These are phyloP conservation scores for Neocatenulostroma microsporum DNA, from an alignment of 2,329 filamentous ascomycete species.

Conservation along the genomic window DNA sequence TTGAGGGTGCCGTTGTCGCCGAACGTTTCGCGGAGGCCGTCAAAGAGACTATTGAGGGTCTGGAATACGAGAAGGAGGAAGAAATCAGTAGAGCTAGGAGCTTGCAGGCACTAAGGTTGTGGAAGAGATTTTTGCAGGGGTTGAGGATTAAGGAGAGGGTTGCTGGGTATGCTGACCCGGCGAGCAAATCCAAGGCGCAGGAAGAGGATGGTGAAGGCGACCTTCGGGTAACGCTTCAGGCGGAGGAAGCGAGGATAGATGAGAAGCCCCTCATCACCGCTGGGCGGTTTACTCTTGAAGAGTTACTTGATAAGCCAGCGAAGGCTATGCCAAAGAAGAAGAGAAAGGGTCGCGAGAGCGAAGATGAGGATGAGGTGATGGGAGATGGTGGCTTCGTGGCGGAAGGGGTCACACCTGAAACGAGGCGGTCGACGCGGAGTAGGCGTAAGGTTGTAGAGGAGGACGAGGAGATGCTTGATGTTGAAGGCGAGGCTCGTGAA, in stretches of 20 bases:
- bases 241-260: constrained; percentile 28
- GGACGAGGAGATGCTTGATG: constrained; percentile 7
- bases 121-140: constrained; percentile 54
- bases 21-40: constrained; percentile 65
- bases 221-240: constrained; percentile 8
- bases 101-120: constrained; percentile 45
- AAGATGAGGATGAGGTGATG: constrained; percentile 9
- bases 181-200: constrained; percentile 12
- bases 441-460: constrained; percentile 6
- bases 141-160: constrained; percentile 66
- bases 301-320: constrained; percentile 4
- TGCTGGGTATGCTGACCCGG: constrained; percentile 43
- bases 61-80: constrained; percentile 59
- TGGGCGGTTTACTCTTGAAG: constrained; percentile 12
- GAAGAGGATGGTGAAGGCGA: constrained; percentile 11
- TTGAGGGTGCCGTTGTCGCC: constrained; percentile 71
- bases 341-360: constrained; percentile 5
- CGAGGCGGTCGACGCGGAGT: not conserved
- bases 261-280: constrained; percentile 28
- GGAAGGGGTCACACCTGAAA: not conserved
- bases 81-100: constrained; percentile 51
- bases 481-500: constrained; percentile 1
- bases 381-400: constrained; percentile 1
- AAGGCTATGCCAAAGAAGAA: constrained; percentile 2
- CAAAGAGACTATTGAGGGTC: constrained; percentile 56